A percentile compares a stretch with the other conserved stretches of the same genome.
These are phyloP conservation scores for Willaertia magna DNA, from an alignment of 208 protist species.

Conservation along the genomic window DNA sequence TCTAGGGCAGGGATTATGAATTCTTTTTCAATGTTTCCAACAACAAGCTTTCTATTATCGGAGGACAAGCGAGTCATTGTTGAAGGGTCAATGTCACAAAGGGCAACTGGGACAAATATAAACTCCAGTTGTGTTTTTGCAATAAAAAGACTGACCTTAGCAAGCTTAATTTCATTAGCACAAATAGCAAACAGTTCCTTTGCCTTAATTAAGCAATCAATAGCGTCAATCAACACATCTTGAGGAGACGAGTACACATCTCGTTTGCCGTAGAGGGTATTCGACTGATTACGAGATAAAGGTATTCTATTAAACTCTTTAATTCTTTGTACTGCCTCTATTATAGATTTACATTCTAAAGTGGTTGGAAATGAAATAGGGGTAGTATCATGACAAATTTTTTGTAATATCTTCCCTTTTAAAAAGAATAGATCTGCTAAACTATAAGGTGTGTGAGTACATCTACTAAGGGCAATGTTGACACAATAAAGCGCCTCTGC, in stretches of 20 bases:
- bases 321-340: not conserved
- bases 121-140: not conserved
- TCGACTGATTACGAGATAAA: not conserved
- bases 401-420: conserved; percentile 5
- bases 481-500: not conserved
- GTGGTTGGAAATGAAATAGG: not conserved
- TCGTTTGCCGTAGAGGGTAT: not conserved
- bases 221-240: not conserved
- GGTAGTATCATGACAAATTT: not conserved
- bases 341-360: not conserved
- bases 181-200: not conserved
- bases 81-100: not conserved
- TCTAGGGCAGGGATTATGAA: not conserved
- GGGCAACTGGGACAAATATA: not conserved
- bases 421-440: not conserved
- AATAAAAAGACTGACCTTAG: not conserved
- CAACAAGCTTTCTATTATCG: not conserved
- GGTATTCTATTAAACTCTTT: too few species aligned
- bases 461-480: not conserved
- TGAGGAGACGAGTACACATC: not conserved
- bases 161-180: not conserved
- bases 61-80: not conserved
- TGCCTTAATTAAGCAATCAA: not conserved
- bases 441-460: not conserved
- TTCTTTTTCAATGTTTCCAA: not conserved